A percentile compares a stretch with the other conserved stretches of the same genome.
Conservation (phyloP, 192 early-diverging fungal species). For the Entrophospora sp. region DNA sequence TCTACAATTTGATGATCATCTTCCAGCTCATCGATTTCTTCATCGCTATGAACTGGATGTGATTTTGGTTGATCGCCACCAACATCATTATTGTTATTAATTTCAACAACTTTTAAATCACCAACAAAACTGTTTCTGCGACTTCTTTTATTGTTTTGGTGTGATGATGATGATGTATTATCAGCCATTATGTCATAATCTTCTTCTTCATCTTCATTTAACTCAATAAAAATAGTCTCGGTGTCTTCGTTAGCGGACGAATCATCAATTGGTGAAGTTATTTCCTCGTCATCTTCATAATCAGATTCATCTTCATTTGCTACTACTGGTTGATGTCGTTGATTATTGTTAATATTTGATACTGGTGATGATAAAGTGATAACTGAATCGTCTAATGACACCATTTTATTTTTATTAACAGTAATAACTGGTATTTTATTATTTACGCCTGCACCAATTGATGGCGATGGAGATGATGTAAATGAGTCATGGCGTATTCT, state of each 20-base stretch:
- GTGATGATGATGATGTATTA: background rate
- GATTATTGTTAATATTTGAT: no score
- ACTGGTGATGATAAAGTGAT: background rate
- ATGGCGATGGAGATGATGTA: background rate
- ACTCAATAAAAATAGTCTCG: slow-evolving; percentile 12
- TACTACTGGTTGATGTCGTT: background rate
- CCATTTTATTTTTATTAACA: no score
- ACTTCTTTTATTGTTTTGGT: background rate
- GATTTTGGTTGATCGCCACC: background rate
- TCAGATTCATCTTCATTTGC: background rate
- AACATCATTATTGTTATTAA: no score
- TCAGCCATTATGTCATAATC: background rate
- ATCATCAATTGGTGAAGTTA: background rate
- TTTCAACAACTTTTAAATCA: slow-evolving; percentile 2
- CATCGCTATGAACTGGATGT: background rate
- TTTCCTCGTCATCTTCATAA: slow-evolving; percentile 15
- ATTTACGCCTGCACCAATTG: no score
- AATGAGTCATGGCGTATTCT: slow-evolving; percentile 3
- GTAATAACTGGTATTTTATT: background rate
- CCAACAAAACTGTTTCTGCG: slow-evolving; percentile 14
- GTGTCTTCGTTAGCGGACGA: slow-evolving; percentile 3
- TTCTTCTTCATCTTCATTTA: background rate
- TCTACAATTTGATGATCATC: background rate
- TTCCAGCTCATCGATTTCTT: background rate
- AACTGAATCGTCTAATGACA: background rate